phyloP scores from a whole-genome alignment of 2,329 filamentous ascomycete genomes.

The Cladosporium austrohemisphaericum region DNA sequence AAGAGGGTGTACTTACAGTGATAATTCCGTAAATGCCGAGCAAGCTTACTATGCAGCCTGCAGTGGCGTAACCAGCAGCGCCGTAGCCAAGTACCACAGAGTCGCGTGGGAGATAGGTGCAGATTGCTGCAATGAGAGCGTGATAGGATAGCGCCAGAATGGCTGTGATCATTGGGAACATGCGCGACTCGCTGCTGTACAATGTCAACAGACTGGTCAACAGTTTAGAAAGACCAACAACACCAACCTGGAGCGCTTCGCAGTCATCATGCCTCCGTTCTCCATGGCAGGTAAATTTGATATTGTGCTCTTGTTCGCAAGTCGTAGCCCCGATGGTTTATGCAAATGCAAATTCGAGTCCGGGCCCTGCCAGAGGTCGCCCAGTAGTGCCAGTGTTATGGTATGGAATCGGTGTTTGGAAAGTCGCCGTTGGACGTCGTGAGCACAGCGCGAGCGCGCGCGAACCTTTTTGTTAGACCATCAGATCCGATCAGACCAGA shows the following conservation, averaged over 20 bases:
- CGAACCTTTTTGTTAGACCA: slow-evolving; percentile 7
- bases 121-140: slow-evolving; percentile 8
- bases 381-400: too few species aligned
- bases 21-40: slow-evolving; percentile 12
- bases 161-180: neutral
- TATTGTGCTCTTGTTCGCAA: neutral
- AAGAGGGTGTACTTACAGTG: slow-evolving; percentile 5
- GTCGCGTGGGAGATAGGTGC: slow-evolving; percentile 10
- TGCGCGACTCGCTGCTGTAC: slow-evolving; percentile 3
- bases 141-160: slow-evolving; percentile 6
- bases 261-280: neutral
- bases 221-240: neutral
- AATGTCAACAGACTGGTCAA: neutral
- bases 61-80: slow-evolving; percentile 10
- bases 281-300: too few species aligned
- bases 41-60: slow-evolving; percentile 6
- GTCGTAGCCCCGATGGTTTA: neutral
- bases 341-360: neutral
- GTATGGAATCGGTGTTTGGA: neutral
- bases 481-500: neutral
- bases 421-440: neutral
- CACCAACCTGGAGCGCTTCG: slow-evolving; percentile 12
- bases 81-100: slow-evolving; percentile 3
- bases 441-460: neutral
- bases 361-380: slow-evolving; percentile 15